A percentile compares a stretch with the other conserved stretches of the same genome.
phyloP scores from a whole-genome alignment of 495 filamentous ascomycete genomes.

The Penicillium angulare region DNA sequence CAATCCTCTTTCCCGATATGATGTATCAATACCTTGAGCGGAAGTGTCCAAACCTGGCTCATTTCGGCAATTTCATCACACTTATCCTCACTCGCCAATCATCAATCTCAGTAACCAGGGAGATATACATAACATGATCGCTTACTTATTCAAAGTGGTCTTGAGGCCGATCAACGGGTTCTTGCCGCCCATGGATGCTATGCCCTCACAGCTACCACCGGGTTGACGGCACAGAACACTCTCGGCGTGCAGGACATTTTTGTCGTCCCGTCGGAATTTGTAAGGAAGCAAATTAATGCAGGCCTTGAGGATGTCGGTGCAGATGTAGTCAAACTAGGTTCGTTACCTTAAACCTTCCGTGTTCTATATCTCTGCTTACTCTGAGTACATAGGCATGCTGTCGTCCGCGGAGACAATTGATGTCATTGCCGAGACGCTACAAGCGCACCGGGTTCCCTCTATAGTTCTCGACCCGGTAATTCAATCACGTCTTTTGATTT shows the following conservation, averaged over 20 bases:
- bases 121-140: background rate
- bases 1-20: too few relatives aligned
- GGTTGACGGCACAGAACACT: constrained; percentile 93
- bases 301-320: constrained; percentile 79
- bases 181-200: constrained; percentile 89
- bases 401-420: constrained; percentile 74
- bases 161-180: constrained; percentile 96
- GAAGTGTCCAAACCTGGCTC: too few relatives aligned
- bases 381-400: constrained; percentile 79
- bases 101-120: background rate
- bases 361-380: background rate
- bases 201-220: constrained; percentile 95
- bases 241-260: constrained; percentile 80
- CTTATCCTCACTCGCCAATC: background rate
- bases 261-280: constrained; percentile 71
- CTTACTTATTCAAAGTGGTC: constrained; percentile 59
- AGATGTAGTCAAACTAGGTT: constrained; percentile 91
- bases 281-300: constrained; percentile 80
- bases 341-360: constrained; percentile 11
- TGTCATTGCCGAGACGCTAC: constrained; percentile 67
- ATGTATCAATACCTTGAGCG: too few relatives aligned
- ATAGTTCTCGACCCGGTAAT: constrained; percentile 83
- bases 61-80: background rate
- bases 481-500: background rate
- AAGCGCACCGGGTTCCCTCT: constrained; percentile 54